Evolutionary conservation across 805 yeast genomes (phyloP).

Genomic region (Saccharomycopsis lassenensis): DNA sequence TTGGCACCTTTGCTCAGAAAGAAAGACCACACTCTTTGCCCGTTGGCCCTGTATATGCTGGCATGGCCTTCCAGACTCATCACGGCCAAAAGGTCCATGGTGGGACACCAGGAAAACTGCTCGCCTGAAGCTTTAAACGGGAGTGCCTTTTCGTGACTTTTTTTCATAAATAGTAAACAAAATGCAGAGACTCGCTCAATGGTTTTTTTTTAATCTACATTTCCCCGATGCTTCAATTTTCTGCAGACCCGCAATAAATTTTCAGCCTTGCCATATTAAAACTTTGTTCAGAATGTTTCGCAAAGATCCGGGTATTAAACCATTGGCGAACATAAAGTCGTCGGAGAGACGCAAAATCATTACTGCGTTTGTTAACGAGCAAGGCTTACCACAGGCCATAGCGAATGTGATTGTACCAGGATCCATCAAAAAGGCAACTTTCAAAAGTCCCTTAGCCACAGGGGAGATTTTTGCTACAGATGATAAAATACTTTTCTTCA

Average conservation of each 20-base stretch:
- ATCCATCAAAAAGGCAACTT: slow-evolving; percentile 48
- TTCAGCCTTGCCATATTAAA: no score
- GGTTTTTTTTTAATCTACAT: no score
- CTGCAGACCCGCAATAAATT: no score
- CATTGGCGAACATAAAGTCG: slow-evolving; percentile 68
- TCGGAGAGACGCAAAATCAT: slow-evolving; percentile 62
- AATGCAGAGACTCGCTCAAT: no score
- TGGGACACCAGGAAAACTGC: slow-evolving; percentile 34
- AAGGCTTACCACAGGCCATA: slow-evolving; percentile 28
- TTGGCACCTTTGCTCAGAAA: slow-evolving; percentile 5
- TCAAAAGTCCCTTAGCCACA: slow-evolving; percentile 39
- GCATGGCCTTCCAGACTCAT: slow-evolving; percentile 35
- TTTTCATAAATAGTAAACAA: no score
- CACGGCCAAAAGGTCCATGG: slow-evolving; percentile 41
- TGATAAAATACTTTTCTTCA: slow-evolving; percentile 65
- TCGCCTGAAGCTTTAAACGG: slow-evolving; percentile 3
- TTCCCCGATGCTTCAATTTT: no score
- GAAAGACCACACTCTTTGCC: slow-evolving; percentile 41
- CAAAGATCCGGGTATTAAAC: slow-evolving; percentile 50
- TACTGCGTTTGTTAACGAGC: slow-evolving; percentile 31
- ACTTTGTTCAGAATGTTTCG: slow-evolving; percentile 42
- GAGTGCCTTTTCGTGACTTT: slow-evolving; percentile 4
- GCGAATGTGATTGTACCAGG: slow-evolving; percentile 21
- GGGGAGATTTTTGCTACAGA: slow-evolving; percentile 61
- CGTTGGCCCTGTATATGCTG: slow-evolving; percentile 43